Evolutionary conservation across 441 rosid genomes (phyloP).

Genomic region (Adansonia rubrostipa): DNA sequence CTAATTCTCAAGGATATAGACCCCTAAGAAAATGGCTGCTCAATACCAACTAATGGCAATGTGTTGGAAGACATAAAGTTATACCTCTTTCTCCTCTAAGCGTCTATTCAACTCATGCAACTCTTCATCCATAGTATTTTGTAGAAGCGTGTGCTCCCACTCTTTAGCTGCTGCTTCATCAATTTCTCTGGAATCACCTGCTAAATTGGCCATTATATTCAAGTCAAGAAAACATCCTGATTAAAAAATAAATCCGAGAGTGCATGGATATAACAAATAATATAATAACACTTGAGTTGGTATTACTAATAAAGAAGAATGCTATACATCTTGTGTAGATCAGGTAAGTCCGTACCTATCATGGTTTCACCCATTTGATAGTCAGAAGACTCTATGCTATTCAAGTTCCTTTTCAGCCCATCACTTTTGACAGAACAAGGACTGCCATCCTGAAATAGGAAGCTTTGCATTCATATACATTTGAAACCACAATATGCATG

Average conservation of each 20-base stretch:
- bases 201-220: slow-evolving; percentile 28
- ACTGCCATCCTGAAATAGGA: slow-evolving; percentile 63
- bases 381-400: slow-evolving; percentile 75
- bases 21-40: background rate
- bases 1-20: background rate
- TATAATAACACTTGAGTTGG: background rate
- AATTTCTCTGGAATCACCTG: slow-evolving; percentile 76
- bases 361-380: slow-evolving; percentile 82
- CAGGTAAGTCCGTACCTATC: slow-evolving; percentile 48
- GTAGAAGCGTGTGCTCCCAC: slow-evolving; percentile 95
- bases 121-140: slow-evolving; percentile 94
- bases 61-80: slow-evolving; percentile 11
- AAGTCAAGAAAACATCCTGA: slow-evolving; percentile 19
- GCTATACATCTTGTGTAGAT: background rate
- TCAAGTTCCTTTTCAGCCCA: slow-evolving; percentile 82
- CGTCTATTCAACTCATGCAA: slow-evolving; percentile 87
- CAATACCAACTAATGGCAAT: slow-evolving; percentile 10
- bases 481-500: background rate
- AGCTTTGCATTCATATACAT: slow-evolving; percentile 23
- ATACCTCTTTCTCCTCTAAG: slow-evolving; percentile 95
- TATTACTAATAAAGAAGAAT: background rate
- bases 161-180: slow-evolving; percentile 91
- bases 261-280: background rate
- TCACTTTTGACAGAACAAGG: slow-evolving; percentile 67
- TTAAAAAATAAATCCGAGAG: background rate